These are phyloP conservation scores for Planoprotostelium fungivorum DNA, from an alignment of 78 protist species.

Conservation along the genomic window DNA sequence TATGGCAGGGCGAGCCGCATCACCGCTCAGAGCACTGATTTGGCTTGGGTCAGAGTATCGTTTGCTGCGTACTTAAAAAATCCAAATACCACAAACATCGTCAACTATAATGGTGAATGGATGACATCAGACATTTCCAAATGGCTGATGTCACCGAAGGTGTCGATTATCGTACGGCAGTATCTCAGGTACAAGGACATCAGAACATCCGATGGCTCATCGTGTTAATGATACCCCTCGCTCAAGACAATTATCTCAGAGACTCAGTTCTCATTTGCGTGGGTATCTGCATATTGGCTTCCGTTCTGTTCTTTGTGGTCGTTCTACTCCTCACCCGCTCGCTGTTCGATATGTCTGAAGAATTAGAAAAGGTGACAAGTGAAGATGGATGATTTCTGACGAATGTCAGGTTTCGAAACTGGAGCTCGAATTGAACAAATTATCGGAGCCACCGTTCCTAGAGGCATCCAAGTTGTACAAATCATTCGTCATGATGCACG, in stretches of 20 bases:
- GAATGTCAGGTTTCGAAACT: background rate
- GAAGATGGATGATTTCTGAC: background rate
- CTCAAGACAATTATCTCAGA: background rate
- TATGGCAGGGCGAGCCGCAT: no score
- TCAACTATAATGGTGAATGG: no score
- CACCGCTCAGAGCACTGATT: no score
- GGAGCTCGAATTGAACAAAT: background rate
- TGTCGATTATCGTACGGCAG: no score
- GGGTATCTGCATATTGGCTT: background rate
- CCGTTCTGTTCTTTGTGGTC: background rate
- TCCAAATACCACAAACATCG: no score
- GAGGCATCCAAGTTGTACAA: background rate
- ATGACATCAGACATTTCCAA: no score
- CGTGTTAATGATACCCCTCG: no score
- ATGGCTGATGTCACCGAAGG: no score
- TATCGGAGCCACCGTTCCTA: background rate
- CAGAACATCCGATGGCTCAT: no score
- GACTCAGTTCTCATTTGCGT: background rate
- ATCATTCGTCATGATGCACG: background rate
- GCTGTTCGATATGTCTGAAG: background rate
- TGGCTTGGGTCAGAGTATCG: no score
- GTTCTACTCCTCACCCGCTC: background rate
- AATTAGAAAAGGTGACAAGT: background rate
- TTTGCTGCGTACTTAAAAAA: no score
- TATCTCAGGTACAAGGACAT: no score